Base-by-base conservation (phyloP, 257 asterid genomes). In the Prunella vulgaris region DNA sequence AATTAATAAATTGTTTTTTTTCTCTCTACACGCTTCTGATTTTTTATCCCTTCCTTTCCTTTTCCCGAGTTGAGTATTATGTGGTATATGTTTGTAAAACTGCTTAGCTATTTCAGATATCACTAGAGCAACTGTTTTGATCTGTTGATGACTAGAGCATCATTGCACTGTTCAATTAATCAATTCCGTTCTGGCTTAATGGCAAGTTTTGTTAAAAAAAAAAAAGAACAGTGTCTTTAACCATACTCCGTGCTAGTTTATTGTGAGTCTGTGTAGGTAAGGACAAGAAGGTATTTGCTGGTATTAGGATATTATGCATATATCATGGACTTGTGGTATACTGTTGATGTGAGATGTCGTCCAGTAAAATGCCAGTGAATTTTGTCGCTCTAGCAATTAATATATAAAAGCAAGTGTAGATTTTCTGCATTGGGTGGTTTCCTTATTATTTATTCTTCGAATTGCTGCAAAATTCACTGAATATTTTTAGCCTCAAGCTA, bases 401-500 rank as follows among this genome's bases (percentile, higher is more conserved):
- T 33, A 49, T 44, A 28, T 57, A 42, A 42, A 54, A 8, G 65
- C n/a, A n/a, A 30, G 33, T 73, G 18, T 66, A 56, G 68, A 60
- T 18, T 71, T 25, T 69, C 28, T 58, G 53, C 76, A 33, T 70
- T 49, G 28, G 64, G 27, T 71, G 35, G 15, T 66, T 67, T 66
- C 57, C 65, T 48, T 38, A 15, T 52, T 61, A 15, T 38, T 66
- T 13, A 33, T 61, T 24, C 57, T 72, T n/a, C 7, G 35, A 63
- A 44, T 22, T 73, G 49, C 69, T 67, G 71, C 69, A 76, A 33
- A 60, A 46, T 21, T 68, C 30, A 56, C 61, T 64, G 30, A 63
- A 21, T n/a, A n/a, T 80, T 74, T 79, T 66, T 74, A 89, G 97
- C 97, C 97, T 77, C 97, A 89, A 85, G 97, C 97, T 54, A 88